These are phyloP conservation scores for Kalanchoe fedtschenkoi DNA, from an alignment of 164 flowering plant species.

Conservation along the genomic window DNA sequence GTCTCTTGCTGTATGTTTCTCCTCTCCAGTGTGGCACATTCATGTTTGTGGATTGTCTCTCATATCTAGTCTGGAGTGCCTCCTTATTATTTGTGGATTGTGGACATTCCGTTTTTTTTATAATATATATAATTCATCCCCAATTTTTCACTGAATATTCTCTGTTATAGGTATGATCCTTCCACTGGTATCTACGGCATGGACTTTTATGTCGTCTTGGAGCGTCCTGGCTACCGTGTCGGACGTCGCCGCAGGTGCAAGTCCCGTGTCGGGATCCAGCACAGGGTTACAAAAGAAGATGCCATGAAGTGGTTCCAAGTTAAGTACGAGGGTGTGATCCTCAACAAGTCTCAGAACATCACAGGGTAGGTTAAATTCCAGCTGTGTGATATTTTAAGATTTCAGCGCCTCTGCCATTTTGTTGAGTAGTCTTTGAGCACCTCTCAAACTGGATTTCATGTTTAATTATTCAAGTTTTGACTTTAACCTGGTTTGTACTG, in stretches of 20 bases:
- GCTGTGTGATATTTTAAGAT: no score
- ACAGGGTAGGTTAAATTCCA: constrained; percentile 6
- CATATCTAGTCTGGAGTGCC: no score
- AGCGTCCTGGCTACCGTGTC: constrained; percentile 71
- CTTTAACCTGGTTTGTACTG: not conserved
- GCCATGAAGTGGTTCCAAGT: constrained; percentile 90
- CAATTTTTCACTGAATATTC: not conserved
- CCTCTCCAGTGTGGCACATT: not conserved
- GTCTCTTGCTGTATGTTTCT: not conserved
- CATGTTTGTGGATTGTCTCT: no score
- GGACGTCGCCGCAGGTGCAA: constrained; percentile 81
- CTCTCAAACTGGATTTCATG: not conserved
- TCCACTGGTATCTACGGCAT: constrained; percentile 83
- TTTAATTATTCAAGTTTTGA: not conserved
- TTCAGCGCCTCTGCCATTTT: not conserved
- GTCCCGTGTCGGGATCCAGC: constrained; percentile 75
- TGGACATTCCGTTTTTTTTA: no score
- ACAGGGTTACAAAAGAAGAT: constrained; percentile 74
- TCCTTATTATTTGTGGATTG: no score
- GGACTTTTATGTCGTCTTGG: constrained; percentile 80
- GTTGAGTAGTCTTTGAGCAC: not conserved
- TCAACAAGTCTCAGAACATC: constrained; percentile 58
- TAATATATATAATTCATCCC: no score
- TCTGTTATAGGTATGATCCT: constrained; percentile 62
- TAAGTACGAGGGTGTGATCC: constrained; percentile 78